Evolutionary conservation across 2,329 filamentous ascomycete species (phyloP), one percentile per base, ranked within the genome.

Genomic region (Fusarium brevicatenulatum): DNA sequence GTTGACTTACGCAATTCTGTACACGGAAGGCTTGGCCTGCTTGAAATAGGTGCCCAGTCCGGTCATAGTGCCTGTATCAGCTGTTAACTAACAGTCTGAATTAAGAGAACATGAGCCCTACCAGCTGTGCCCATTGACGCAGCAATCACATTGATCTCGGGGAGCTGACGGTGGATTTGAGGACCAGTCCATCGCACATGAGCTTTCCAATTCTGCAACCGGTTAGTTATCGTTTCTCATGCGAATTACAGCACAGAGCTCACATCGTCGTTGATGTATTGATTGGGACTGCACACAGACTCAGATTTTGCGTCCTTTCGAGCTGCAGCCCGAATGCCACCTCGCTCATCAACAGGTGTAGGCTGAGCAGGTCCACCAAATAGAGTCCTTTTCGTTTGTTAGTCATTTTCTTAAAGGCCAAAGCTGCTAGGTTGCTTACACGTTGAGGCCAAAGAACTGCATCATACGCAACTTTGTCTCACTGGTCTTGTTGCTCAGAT

Each of bases 151-250:
- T 86, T 87, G 66, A 90, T 88, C 52, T 88, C 82, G 2, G 88
- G 88, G 7, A 90, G 77, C 57, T 90, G 89, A 52, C 82, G 84
- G 47, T 86, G 82, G 28, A 90, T 88, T 68, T 90, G 89, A 1
- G 88, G 87, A 0, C 88, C 89, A 2, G 88, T 90, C 88, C 88
- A 90, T 55, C 85, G 85, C 4, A 87, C 80, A 74, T 91, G 89
- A 7, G 88, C 80, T 73, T 84, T 82, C 85, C 85, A 88, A 70
- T 88, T 88, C 85, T 86, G 15, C 37, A 4, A 1, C 1, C 5
- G 5, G n/a, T 77, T 16, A 77, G 59, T 13, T 47, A 39, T 13
- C 5, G 23, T 16, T 10, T 44, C 36, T 23, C 8, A 5, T 18
- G 3, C 8, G 8, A 36, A 36, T 18, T 9, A 8, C 4, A 5